Evolutionary conservation across 1,284 basidiomycete genomes (phyloP).

Genomic region (Cutaneotrichosporon sp.): DNA sequence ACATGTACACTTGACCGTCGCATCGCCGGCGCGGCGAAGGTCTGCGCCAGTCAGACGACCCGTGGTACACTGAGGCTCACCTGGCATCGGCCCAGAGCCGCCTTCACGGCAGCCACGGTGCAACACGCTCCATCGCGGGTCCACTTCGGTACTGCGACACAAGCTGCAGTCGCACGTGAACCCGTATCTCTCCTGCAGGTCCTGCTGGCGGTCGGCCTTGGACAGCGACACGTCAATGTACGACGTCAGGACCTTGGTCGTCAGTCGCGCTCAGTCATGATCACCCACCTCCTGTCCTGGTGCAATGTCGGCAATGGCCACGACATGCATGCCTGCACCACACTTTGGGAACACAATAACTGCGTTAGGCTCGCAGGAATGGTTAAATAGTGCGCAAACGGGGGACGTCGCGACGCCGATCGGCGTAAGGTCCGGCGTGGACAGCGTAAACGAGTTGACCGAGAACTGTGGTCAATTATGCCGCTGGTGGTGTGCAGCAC

Average conservation of each 20-base stretch:
- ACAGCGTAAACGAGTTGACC: conserved; percentile 81
- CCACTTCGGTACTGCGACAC: conserved; percentile 52
- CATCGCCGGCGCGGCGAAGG: conserved; percentile 2
- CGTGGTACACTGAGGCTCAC: conserved; percentile 16
- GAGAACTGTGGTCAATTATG: conserved; percentile 61
- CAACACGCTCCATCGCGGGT: conserved; percentile 59
- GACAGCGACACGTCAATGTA: conserved; percentile 82
- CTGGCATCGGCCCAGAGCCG: conserved; percentile 24
- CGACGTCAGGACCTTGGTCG: conserved; percentile 59
- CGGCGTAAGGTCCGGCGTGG: conserved; percentile 65
- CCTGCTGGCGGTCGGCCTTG: conserved; percentile 54
- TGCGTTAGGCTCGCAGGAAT: conserved; percentile 85
- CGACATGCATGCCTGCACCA: conserved; percentile 57
- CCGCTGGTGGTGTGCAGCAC: no score
- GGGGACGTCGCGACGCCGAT: conserved; percentile 78
- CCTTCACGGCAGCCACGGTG: conserved; percentile 26
- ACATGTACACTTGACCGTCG: conserved; percentile 48
- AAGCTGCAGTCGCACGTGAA: conserved; percentile 70
- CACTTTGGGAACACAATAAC: conserved; percentile 75
- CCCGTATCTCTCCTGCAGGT: conserved; percentile 67
- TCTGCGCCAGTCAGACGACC: conserved; percentile 10
- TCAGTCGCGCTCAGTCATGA: not conserved
- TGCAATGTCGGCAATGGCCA: conserved; percentile 62
- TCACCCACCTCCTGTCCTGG: conserved; percentile 62
- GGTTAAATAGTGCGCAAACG: conserved; percentile 73